A percentile compares a stretch with the other conserved stretches of the same genome.
Conservation (phyloP, 345 rosid genomes). For the Rhizophora mangle region DNA sequence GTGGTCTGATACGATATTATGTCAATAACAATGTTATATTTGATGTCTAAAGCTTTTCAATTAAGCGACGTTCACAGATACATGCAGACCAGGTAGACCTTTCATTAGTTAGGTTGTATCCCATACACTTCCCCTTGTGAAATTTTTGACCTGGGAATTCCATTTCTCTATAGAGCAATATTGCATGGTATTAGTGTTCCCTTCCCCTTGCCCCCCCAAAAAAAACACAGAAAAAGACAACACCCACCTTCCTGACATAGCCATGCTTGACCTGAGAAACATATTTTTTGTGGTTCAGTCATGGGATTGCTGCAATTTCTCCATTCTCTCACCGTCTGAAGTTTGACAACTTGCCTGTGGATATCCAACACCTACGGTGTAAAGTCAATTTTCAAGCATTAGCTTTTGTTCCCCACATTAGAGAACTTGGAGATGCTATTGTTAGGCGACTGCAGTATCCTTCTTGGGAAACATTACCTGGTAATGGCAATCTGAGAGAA, state of each 20-base stretch:
- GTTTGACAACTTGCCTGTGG: constrained; percentile 70
- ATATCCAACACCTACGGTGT: constrained; percentile 79
- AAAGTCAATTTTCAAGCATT: constrained; percentile 93
- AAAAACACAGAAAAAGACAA: too few relatives aligned
- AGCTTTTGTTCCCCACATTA: constrained; percentile 62
- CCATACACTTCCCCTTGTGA: background rate
- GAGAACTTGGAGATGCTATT: constrained; percentile 62
- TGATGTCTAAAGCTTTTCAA: background rate
- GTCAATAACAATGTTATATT: background rate
- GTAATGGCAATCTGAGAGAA: constrained; percentile 29
- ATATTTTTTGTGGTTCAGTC: constrained; percentile 38
- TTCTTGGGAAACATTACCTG: constrained; percentile 32
- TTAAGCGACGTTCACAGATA: too few relatives aligned
- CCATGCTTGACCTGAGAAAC: background rate
- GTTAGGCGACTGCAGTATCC: constrained; percentile 59
- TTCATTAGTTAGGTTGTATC: too few relatives aligned
- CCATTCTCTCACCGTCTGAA: constrained; percentile 94
- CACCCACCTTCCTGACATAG: background rate
- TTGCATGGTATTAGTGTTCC: too few relatives aligned
- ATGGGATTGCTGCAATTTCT: constrained; percentile 86
- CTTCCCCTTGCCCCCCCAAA: too few relatives aligned
- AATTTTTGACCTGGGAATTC: background rate
- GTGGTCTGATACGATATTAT: background rate
- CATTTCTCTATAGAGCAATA: too few relatives aligned
- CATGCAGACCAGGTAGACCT: too few relatives aligned